Evolutionary conservation across 768 basidiomycete species (phyloP), one percentile per base, ranked within the genome.

Genomic region (Lentinula sp.): DNA sequence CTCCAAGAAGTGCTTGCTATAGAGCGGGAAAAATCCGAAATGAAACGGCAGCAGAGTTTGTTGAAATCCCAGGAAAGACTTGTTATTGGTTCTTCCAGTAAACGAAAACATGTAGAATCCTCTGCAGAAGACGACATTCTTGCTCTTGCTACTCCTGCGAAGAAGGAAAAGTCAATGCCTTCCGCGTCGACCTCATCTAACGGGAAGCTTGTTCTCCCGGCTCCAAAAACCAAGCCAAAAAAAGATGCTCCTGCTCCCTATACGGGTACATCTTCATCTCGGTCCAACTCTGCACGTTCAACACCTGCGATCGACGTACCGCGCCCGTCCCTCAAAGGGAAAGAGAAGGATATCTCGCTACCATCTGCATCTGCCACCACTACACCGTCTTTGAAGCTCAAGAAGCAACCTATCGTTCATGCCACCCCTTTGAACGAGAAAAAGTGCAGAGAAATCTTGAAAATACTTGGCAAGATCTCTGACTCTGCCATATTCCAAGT

Each of bases 1-100:
- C 74, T 91, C 2, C 88, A 91, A 69, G 90, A 92, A 69, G 89
- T 93, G 18, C 81, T 91, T 58, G 90, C 90, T 7, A 88, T 91
- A 43, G 90, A 92, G 69, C 77, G 82, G 58, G 84, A 86, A 71
- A 82, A 85, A 70, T 77, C 79, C 57, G 82, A 86, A 66, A 79
- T 79, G 62, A 77, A 75, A 43, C 80, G 80, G 33, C 77, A 78
- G 32, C 79, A 81, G 39, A 74, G 73, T 52, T 67, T 68, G n/a
- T 81, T 76, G 42, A 73, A 73, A 57, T 74, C 70, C 18, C 79
- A 72, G 59, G 77, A 76, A 41, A 71, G 71, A 23, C 66, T 75
- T 53, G 63, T 74, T 56, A 79, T 77, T 69, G 73, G 78, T 0
- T 75, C 72, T 61, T 73, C 76, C 60, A 79, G 72, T 59, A 88